These are phyloP conservation scores for Candida nemodendra DNA, from an alignment of 805 yeast species.

Conservation along the genomic window DNA sequence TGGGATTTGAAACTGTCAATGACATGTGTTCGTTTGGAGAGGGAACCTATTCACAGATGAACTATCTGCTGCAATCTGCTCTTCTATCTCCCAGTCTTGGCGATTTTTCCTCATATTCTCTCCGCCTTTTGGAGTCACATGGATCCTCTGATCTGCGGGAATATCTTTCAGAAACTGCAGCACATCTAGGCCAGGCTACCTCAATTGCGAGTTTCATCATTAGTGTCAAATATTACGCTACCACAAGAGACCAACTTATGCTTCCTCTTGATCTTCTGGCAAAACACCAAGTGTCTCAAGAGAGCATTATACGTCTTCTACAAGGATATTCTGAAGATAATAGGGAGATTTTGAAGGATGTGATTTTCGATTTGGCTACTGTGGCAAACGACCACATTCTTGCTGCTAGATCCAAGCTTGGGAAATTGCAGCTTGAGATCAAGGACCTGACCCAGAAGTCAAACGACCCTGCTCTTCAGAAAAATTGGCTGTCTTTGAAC, in stretches of 20 bases:
- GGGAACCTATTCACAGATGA: constrained; percentile 72
- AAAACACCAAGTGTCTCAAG: constrained; percentile 57
- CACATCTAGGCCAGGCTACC: constrained; percentile 82
- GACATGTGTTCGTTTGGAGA: constrained; percentile 76
- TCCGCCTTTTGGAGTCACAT: constrained; percentile 46
- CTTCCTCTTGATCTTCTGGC: constrained; percentile 65
- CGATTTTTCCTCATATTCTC: constrained; percentile 45
- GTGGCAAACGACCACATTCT: constrained; percentile 78
- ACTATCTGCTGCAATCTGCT: constrained; percentile 62
- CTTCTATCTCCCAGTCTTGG: constrained; percentile 55
- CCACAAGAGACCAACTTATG: constrained; percentile 47
- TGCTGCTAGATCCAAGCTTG: constrained; percentile 59
- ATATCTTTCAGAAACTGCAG: constrained; percentile 57
- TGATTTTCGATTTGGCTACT: constrained; percentile 67
- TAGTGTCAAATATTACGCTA: constrained; percentile 58
- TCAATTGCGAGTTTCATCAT: constrained; percentile 65
- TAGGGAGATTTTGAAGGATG: constrained; percentile 44
- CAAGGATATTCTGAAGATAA: constrained; percentile 41
- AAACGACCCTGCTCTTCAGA: constrained; percentile 8
- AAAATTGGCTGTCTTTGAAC: constrained; percentile 38
- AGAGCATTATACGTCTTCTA: constrained; percentile 48
- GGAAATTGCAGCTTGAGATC: constrained; percentile 38
- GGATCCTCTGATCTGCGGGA: constrained; percentile 26
- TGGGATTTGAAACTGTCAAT: constrained; percentile 41
- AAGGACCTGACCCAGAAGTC: constrained; percentile 27